Evolutionary conservation across 257 asterid species (phyloP).

Genomic region (Capsicum pubescens): DNA sequence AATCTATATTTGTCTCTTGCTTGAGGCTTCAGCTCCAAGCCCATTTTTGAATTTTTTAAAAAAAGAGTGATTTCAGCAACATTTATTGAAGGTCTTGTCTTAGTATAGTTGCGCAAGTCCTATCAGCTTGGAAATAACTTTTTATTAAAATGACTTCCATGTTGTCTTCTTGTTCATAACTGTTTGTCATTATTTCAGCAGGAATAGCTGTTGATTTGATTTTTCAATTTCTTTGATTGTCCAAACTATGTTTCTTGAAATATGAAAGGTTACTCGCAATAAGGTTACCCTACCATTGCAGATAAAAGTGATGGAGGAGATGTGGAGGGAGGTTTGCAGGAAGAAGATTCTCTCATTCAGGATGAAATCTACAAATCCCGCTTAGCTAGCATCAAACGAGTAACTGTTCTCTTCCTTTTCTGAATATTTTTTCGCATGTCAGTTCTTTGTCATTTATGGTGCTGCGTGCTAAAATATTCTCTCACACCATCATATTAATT

Average conservation of each 20-base stretch:
- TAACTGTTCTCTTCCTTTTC: constrained; percentile 39
- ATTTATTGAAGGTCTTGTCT: constrained; percentile 1
- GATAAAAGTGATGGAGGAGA: constrained; percentile 83
- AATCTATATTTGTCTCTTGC: background rate
- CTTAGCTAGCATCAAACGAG: constrained; percentile 91
- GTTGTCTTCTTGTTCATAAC: background rate
- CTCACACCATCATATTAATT: constrained; percentile 8
- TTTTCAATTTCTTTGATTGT: constrained; percentile 22
- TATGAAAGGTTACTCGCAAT: constrained; percentile 18
- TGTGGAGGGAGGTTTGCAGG: constrained; percentile 68
- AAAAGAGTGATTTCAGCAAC: background rate
- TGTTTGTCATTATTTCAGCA: constrained; percentile 1
- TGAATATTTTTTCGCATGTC: background rate
- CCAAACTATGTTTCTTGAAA: constrained; percentile 10
- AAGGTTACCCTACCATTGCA: constrained; percentile 40
- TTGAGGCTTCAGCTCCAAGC: background rate
- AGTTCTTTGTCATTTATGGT: constrained; percentile 16
- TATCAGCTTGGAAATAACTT: constrained; percentile 6
- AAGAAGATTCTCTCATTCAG: constrained; percentile 80
- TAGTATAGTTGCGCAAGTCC: background rate
- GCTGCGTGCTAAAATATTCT: background rate
- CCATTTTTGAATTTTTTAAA: too few species aligned
- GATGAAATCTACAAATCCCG: constrained; percentile 95
- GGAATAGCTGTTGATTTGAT: constrained; percentile 16
- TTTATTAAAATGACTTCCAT: background rate